Conservation (phyloP, 2,329 filamentous ascomycete genomes). For the Cladophialophora chaetospira region DNA sequence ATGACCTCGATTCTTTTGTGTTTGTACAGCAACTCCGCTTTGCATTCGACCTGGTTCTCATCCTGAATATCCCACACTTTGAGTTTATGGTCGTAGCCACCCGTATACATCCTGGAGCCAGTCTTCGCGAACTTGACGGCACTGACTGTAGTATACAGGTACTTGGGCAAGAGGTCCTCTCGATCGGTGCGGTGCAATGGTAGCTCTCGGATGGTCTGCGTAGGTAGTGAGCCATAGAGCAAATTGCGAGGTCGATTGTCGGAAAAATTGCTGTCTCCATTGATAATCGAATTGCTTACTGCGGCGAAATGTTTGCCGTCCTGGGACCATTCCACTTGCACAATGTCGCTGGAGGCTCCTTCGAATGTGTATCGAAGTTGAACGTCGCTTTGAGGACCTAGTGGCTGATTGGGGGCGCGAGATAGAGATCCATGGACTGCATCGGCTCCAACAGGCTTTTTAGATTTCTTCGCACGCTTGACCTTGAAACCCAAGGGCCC, state of each 20-base stretch:
- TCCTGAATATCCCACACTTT: conserved; percentile 57
- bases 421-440: not conserved
- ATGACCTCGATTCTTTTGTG: conserved; percentile 55
- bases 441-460: not conserved
- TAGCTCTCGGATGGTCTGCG: conserved; percentile 45
- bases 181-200: conserved; percentile 52
- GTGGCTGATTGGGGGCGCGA: not conserved
- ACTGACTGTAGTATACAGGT: conserved; percentile 60
- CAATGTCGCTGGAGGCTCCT: conserved; percentile 62
- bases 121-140: conserved; percentile 55
- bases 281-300: conserved; percentile 52
- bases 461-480: not conserved
- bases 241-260: conserved; percentile 41
- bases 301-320: conserved; percentile 58
- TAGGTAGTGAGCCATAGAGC: conserved; percentile 38
- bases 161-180: conserved; percentile 28
- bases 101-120: conserved; percentile 52
- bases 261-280: not conserved
- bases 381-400: not conserved
- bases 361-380: conserved; percentile 42
- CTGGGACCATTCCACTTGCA: conserved; percentile 58
- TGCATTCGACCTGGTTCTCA: conserved; percentile 35
- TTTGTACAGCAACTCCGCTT: conserved; percentile 46
- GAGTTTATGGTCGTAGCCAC: conserved; percentile 58
- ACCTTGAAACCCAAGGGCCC: not conserved